phyloP scores from a whole-genome alignment of 768 basidiomycete genomes.

The Russula ochroleuca region DNA sequence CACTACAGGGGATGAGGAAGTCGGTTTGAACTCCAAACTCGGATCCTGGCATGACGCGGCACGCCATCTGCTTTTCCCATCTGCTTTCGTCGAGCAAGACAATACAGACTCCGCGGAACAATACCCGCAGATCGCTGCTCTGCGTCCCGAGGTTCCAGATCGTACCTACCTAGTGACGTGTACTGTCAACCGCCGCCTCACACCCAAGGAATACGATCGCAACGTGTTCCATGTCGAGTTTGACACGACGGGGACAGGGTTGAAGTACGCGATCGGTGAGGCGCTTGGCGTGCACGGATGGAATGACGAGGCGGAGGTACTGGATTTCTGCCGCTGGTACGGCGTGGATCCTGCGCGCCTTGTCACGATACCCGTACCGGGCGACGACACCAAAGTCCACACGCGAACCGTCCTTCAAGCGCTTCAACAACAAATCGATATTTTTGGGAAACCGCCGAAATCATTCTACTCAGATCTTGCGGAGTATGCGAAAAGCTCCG shows the following conservation, averaged over 20 bases:
- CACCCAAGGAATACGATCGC: constrained; percentile 92
- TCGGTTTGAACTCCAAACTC: constrained; percentile 54
- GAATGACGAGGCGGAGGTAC: constrained; percentile 88
- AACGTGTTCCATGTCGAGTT: constrained; percentile 99
- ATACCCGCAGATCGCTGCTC: constrained; percentile 56
- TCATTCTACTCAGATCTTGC: constrained; percentile 90
- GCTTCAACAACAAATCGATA: constrained; percentile 92
- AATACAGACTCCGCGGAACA: constrained; percentile 38
- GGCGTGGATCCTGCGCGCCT: constrained; percentile 76
- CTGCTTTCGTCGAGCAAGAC: constrained; percentile 59
- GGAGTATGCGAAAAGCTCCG: constrained; percentile 59
- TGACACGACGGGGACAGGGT: constrained; percentile 83
- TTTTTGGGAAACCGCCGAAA: constrained; percentile 95
- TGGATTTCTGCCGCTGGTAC: constrained; percentile 89
- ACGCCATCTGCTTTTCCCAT: constrained; percentile 84
- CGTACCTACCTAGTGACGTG: constrained; percentile 92
- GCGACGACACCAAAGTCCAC: constrained; percentile 64
- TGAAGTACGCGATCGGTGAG: constrained; percentile 95
- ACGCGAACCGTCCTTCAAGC: constrained; percentile 94
- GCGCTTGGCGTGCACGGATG: constrained; percentile 96
- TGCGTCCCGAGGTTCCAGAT: constrained; percentile 84
- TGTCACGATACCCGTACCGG: constrained; percentile 73
- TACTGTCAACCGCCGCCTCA: constrained; percentile 89
- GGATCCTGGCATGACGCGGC: constrained; percentile 82
- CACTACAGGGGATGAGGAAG: constrained; percentile 54